Conservation (phyloP, 768 basidiomycete genomes). For the Tricholoma terreum region DNA sequence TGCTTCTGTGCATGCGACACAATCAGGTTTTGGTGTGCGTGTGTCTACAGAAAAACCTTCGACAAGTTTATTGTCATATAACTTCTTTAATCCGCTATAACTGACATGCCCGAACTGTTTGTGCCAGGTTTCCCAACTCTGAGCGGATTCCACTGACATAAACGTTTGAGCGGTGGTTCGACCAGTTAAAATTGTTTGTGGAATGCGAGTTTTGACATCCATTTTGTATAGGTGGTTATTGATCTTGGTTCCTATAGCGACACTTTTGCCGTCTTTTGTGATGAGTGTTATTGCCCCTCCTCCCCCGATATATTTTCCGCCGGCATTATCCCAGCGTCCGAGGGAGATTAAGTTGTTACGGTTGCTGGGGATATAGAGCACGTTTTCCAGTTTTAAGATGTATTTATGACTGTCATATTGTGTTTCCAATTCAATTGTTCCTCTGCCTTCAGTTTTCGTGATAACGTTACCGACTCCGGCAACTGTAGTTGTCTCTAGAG, state of each 20-base stretch:
- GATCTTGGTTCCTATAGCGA: too few species aligned
- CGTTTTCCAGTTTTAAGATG: too few species aligned
- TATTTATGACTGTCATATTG: neutral
- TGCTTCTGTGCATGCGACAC: too few species aligned
- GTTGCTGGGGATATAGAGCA: neutral
- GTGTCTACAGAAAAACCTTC: slow-evolving; percentile 1
- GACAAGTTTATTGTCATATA: neutral
- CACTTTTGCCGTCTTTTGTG: too few species aligned
- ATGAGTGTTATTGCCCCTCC: too few species aligned
- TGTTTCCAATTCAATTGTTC: neutral
- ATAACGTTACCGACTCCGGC: neutral
- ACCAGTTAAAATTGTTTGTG: too few species aligned
- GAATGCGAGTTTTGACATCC: neutral
- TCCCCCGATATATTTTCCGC: too few species aligned
- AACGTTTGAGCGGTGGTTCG: neutral
- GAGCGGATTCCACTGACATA: neutral
- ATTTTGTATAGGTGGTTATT: neutral
- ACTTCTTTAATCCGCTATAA: neutral
- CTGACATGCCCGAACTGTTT: neutral
- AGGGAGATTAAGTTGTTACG: slow-evolving; percentile 2
- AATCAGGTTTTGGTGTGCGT: too few species aligned
- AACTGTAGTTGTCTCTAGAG: too few species aligned
- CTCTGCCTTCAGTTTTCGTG: neutral
- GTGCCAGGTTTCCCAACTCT: neutral
- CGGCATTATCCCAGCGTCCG: slow-evolving; percentile 1